These are phyloP conservation scores for Elaeis guineensis DNA, from an alignment of 176 grass and related monocot genomes.

Conservation along the genomic window DNA sequence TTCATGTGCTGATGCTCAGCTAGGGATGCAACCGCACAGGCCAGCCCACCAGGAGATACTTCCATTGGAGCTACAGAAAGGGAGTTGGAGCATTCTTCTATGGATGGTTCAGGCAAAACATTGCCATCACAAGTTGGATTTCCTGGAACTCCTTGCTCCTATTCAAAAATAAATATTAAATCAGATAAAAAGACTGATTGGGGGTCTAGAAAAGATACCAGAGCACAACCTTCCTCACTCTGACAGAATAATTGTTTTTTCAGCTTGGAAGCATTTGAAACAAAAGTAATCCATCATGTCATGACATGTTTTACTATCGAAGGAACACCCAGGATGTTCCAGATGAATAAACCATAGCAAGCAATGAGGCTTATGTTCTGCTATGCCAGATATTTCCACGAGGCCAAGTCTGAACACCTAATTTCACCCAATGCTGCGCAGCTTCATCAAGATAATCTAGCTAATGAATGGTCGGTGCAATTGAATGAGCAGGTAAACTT, in stretches of 20 bases:
- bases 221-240: not conserved
- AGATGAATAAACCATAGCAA: too few relatives aligned
- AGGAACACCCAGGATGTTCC: too few relatives aligned
- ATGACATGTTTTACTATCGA: too few relatives aligned
- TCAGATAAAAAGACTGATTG: not conserved
- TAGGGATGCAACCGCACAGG: constrained; percentile 64
- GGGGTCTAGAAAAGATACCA: constrained; percentile 14
- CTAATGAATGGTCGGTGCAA: too few relatives aligned
- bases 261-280: too few relatives aligned
- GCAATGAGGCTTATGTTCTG: too few relatives aligned
- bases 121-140: constrained; percentile 14
- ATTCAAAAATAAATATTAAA: constrained; percentile 19
- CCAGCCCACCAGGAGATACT: constrained; percentile 49
- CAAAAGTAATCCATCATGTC: too few relatives aligned
- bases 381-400: too few relatives aligned
- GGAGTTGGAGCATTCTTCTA: constrained; percentile 7
- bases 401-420: too few relatives aligned
- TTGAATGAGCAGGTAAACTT: too few relatives aligned
- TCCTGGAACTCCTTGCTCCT: constrained; percentile 62
- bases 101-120: constrained; percentile 15
- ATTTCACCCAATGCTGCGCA: too few relatives aligned
- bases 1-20: constrained; percentile 63
- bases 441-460: too few relatives aligned
- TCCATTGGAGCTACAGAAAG: constrained; percentile 3
- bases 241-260: not conserved